These are phyloP conservation scores for Warburgia ugandensis DNA, from an alignment of 164 flowering plant genomes.

Conservation along the genomic window DNA sequence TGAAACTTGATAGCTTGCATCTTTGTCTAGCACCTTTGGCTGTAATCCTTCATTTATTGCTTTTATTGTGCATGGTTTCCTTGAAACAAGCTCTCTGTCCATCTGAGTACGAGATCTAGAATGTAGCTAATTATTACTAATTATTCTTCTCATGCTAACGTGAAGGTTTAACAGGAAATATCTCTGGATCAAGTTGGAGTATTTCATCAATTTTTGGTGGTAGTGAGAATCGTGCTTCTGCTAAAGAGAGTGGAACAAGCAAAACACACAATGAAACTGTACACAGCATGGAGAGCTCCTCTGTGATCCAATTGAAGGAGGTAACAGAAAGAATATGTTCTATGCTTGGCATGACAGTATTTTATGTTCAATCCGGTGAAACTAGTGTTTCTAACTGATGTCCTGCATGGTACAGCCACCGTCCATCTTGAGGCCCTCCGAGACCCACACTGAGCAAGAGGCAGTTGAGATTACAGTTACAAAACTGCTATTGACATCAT, in stretches of 20 bases:
- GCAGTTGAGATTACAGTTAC: conserved; percentile 68
- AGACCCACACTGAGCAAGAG: conserved; percentile 75
- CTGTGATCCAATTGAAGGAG: conserved; percentile 82
- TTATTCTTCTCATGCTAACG: not conserved
- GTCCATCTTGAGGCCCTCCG: conserved; percentile 71
- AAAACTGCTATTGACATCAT: conserved; percentile 77
- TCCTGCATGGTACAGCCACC: conserved; percentile 56
- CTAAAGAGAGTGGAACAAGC: conserved; percentile 37
- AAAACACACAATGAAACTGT: conserved; percentile 46
- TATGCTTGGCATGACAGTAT: too few relatives aligned
- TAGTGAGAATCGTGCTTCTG: conserved; percentile 38
- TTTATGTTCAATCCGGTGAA: too few relatives aligned
- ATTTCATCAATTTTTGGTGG: conserved; percentile 84
- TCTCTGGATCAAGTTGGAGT: conserved; percentile 62
- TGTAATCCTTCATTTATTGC: too few relatives aligned
- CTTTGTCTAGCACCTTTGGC: too few relatives aligned
- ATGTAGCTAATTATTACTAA: not conserved
- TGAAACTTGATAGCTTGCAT: too few relatives aligned
- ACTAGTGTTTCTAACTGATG: not conserved
- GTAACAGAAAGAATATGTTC: too few relatives aligned
- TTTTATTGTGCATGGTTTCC: too few relatives aligned
- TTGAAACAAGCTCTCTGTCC: too few relatives aligned
- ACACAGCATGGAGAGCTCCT: conserved; percentile 44
- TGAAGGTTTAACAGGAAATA: conserved; percentile 34
- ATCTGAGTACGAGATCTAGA: too few relatives aligned